A percentile compares a stretch with the other conserved stretches of the same genome.
phyloP scores from a whole-genome alignment of 192 early-diverging fungal genomes.

The Podila epicladia region DNA sequence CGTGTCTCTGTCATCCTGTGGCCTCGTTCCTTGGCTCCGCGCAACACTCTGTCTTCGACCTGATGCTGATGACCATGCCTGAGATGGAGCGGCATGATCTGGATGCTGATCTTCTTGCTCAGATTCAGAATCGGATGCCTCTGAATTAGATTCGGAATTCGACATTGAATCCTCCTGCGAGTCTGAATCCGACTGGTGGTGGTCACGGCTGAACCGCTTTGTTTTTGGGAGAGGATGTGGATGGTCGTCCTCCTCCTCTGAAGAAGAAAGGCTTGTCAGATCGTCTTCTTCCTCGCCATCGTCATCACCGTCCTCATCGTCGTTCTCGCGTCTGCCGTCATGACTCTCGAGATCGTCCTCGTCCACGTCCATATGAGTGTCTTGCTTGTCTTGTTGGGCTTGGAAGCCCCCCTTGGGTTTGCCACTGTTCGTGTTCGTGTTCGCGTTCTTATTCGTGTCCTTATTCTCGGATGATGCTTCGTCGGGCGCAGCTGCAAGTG shows the following conservation, averaged over 20 bases:
- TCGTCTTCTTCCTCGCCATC: constrained; percentile 4
- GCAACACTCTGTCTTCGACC: background rate
- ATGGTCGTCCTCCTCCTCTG: background rate
- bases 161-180: background rate
- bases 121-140: constrained; percentile 4
- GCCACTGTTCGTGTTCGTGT: too few species aligned
- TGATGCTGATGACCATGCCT: background rate
- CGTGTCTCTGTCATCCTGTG: too few species aligned
- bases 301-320: background rate
- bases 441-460: too few species aligned
- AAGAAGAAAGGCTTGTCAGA: background rate
- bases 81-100: background rate
- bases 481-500: too few species aligned
- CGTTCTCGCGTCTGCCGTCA: background rate
- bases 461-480: too few species aligned
- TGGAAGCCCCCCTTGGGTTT: background rate
- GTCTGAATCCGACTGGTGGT: constrained; percentile 3
- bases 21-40: too few species aligned
- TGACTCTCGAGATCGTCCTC: background rate
- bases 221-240: background rate
- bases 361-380: background rate
- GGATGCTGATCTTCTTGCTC: background rate
- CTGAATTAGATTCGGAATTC: background rate
- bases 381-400: background rate
- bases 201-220: background rate